Evolutionary conservation across 768 basidiomycete genomes (phyloP).

Genomic region (Lentinula detonsa): DNA sequence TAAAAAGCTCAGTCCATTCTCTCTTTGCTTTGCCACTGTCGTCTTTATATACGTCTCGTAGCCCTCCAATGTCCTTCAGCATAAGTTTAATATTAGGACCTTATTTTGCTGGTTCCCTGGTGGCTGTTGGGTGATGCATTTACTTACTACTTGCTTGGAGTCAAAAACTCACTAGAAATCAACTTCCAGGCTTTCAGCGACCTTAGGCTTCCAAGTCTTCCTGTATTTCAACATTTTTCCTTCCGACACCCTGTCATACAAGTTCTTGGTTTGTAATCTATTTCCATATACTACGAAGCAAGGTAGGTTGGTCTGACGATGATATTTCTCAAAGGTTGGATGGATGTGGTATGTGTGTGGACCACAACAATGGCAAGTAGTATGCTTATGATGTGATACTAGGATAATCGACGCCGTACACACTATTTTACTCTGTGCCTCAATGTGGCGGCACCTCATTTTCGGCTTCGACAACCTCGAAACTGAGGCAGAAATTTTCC

Average conservation of each 20-base stretch:
- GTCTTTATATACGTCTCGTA: too few species aligned
- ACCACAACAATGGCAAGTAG: too few species aligned
- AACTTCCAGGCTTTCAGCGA: slow-evolving; percentile 8
- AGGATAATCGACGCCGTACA: slow-evolving; percentile 9
- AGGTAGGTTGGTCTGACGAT: neutral
- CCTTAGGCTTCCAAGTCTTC: slow-evolving; percentile 11
- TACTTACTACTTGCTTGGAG: neutral
- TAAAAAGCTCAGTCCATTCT: too few species aligned
- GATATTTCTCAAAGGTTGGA: neutral
- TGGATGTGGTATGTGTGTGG: neutral
- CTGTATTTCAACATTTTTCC: slow-evolving; percentile 11
- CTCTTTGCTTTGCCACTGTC: too few species aligned
- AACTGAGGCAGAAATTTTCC: neutral
- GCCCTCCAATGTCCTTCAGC: neutral
- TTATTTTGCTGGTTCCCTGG: slow-evolving; percentile 7
- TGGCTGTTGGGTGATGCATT: slow-evolving; percentile 6
- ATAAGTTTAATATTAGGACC: slow-evolving; percentile 3
- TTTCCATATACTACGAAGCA: neutral
- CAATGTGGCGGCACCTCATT: slow-evolving; percentile 7
- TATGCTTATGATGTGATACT: neutral
- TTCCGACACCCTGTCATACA: slow-evolving; percentile 5
- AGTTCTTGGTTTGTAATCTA: slow-evolving; percentile 3
- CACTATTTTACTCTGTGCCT: slow-evolving; percentile 6
- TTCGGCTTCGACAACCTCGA: neutral
- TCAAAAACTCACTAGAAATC: neutral